A percentile compares a stretch with the other conserved stretches of the same genome.
Evolutionary conservation across 2,329 filamentous ascomycete genomes (phyloP).

Genomic region (Rhinocladiella mackenziei): DNA sequence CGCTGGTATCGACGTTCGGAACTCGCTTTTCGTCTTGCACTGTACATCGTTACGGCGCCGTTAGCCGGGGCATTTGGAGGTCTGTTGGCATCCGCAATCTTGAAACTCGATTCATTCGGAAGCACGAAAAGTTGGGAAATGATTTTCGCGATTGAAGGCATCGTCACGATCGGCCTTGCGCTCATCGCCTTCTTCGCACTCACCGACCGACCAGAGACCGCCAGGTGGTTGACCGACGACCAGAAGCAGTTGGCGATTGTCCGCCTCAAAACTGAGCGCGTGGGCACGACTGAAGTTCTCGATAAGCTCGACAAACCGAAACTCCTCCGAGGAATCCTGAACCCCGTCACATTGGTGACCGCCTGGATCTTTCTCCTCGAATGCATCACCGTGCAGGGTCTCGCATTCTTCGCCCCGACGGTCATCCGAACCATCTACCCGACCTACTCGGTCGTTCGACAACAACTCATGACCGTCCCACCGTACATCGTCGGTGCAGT

Average conservation of each 20-base stretch:
- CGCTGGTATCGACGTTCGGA: conserved; percentile 61
- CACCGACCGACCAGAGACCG: conserved; percentile 65
- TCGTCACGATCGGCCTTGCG: conserved; percentile 56
- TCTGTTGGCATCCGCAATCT: conserved; percentile 60
- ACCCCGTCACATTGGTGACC: conserved; percentile 57
- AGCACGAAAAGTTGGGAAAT: conserved; percentile 59
- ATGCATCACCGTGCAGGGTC: conserved; percentile 67
- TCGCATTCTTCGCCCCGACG: conserved; percentile 67
- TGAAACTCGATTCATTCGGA: conserved; percentile 58
- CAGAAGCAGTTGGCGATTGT: conserved; percentile 65
- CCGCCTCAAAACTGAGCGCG: conserved; percentile 64
- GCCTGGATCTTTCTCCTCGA: conserved; percentile 59
- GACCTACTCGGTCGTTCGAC: conserved; percentile 51
- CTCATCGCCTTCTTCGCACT: conserved; percentile 62
- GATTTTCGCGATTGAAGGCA: conserved; percentile 70
- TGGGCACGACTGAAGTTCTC: conserved; percentile 59
- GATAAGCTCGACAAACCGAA: conserved; percentile 61
- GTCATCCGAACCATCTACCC: conserved; percentile 68
- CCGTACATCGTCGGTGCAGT: conserved; percentile 66
- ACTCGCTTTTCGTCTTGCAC: conserved; percentile 61
- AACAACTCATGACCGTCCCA: conserved; percentile 68
- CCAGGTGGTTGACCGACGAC: conserved; percentile 60
- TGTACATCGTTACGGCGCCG: conserved; percentile 68
- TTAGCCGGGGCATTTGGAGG: conserved; percentile 69
- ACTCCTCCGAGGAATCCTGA: conserved; percentile 59